These are phyloP conservation scores for Chaetomium sp. DNA, from an alignment of 2,329 filamentous ascomycete species.

Conservation along the genomic window DNA sequence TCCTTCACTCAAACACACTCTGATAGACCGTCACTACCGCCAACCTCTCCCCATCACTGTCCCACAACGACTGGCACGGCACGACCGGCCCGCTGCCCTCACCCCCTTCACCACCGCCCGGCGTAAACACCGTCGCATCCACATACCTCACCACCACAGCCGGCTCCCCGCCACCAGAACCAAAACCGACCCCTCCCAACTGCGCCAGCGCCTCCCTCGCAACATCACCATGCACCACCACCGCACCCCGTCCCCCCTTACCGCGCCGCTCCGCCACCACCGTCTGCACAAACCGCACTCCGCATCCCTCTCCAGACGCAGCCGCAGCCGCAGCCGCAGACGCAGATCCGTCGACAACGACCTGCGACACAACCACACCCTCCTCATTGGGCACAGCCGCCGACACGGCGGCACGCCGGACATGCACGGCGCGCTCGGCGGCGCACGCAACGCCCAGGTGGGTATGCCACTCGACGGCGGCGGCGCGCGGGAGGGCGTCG, in stretches of 20 bases:
- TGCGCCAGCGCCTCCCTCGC: constrained; percentile 12
- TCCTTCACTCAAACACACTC: constrained; percentile 23
- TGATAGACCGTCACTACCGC: constrained; percentile 41
- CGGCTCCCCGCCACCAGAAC: neutral
- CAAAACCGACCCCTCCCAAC: constrained; percentile 11
- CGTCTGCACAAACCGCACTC: constrained; percentile 29
- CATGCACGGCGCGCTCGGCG: constrained; percentile 19
- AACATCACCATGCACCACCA: constrained; percentile 1
- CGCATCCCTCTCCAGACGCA: neutral
- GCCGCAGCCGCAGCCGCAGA: too few relatives aligned
- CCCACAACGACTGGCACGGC: constrained; percentile 49
- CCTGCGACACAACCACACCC: constrained; percentile 24
- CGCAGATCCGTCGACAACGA: constrained; percentile 11
- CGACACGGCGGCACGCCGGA: neutral
- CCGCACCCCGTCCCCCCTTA: neutral
- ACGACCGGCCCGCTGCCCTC: constrained; percentile 37
- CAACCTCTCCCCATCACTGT: constrained; percentile 41
- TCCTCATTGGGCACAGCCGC: neutral
- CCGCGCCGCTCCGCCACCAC: constrained; percentile 24
- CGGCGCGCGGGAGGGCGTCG: constrained; percentile 70
- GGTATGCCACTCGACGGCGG: constrained; percentile 82
- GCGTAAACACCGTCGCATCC: constrained; percentile 20
- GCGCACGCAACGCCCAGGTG: constrained; percentile 59
- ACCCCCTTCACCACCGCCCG: constrained; percentile 1
- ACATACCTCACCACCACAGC: constrained; percentile 30